These are phyloP conservation scores for Pezicula rhizophila DNA, from an alignment of 2,329 filamentous ascomycete genomes.

Conservation along the genomic window DNA sequence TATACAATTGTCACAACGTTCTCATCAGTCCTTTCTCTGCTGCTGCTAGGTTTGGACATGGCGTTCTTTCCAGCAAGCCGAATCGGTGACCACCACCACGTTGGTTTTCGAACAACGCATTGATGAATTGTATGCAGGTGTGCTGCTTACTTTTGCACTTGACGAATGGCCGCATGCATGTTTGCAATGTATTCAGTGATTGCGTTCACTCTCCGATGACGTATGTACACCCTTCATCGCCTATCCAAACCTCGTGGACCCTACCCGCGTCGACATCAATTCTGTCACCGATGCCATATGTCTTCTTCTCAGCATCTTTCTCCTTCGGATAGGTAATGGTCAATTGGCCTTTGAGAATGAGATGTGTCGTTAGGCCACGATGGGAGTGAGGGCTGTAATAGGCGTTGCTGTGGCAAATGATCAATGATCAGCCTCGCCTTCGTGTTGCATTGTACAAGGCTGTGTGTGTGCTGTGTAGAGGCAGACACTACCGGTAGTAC, in stretches of 20 bases:
- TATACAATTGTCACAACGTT: too few relatives aligned
- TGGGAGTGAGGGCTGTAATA: slow-evolving; percentile 66
- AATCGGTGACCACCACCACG: too few relatives aligned
- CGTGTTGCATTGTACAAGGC: not conserved
- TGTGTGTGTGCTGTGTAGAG: slow-evolving; percentile 5
- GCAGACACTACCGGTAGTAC: not conserved
- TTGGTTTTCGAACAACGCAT: too few relatives aligned
- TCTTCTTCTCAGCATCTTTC: slow-evolving; percentile 44
- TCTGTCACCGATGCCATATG: slow-evolving; percentile 53
- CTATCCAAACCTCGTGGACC: slow-evolving; percentile 66
- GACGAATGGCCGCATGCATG: too few relatives aligned
- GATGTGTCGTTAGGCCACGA: slow-evolving; percentile 58
- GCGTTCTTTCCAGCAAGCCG: too few relatives aligned
- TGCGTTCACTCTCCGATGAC: slow-evolving; percentile 50
- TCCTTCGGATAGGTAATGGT: slow-evolving; percentile 64
- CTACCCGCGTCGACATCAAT: slow-evolving; percentile 60
- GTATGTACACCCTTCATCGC: slow-evolving; percentile 59
- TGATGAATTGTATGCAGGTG: too few relatives aligned
- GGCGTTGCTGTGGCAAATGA: slow-evolving; percentile 44
- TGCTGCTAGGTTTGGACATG: too few relatives aligned
- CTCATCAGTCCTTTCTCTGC: too few relatives aligned
- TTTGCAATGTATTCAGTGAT: too few relatives aligned
- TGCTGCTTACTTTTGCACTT: too few relatives aligned
- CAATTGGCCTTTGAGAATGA: slow-evolving; percentile 58
- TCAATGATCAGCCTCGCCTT: slow-evolving; percentile 15